Conservation (phyloP, 1,284 basidiomycete species). For the Leccinum fallax region DNA sequence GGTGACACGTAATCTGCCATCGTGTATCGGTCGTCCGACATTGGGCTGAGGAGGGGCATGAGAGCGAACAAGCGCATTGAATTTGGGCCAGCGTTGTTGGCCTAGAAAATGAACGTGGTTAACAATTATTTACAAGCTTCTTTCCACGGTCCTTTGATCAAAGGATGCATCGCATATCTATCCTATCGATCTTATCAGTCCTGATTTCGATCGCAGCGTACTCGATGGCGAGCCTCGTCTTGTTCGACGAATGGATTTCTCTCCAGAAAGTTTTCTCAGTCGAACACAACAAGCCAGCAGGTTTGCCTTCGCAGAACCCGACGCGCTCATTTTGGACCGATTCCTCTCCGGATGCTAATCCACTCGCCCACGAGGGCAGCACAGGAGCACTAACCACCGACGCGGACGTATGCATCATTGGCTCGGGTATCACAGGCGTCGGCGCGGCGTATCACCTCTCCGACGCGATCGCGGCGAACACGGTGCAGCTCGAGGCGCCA, state of each 20-base stretch:
- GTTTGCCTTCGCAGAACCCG: constrained; percentile 57
- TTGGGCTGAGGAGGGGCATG: too few relatives aligned
- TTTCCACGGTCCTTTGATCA: background rate
- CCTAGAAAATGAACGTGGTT: too few relatives aligned
- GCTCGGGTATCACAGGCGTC: constrained; percentile 77
- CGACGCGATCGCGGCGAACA: constrained; percentile 34
- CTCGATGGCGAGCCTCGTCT: constrained; percentile 11
- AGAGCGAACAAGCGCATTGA: too few relatives aligned
- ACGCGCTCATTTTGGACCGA: constrained; percentile 73
- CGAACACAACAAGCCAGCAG: constrained; percentile 16
- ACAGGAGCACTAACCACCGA: constrained; percentile 53
- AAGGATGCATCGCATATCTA: background rate
- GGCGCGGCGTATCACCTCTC: constrained; percentile 71
- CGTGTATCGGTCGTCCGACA: too few relatives aligned
- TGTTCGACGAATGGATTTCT: constrained; percentile 1
- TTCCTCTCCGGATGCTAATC: constrained; percentile 57
- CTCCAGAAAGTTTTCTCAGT: constrained; percentile 9
- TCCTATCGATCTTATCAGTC: background rate
- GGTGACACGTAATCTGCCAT: too few relatives aligned
- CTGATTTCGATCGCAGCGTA: constrained; percentile 2
- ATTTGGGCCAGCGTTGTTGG: too few relatives aligned
- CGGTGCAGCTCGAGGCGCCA: constrained; percentile 18
- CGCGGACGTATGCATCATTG: constrained; percentile 76
- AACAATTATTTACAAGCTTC: background rate
- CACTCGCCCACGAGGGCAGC: constrained; percentile 65